Conservation (phyloP, 495 filamentous ascomycete genomes). For the Penicillium crystallinum region DNA sequence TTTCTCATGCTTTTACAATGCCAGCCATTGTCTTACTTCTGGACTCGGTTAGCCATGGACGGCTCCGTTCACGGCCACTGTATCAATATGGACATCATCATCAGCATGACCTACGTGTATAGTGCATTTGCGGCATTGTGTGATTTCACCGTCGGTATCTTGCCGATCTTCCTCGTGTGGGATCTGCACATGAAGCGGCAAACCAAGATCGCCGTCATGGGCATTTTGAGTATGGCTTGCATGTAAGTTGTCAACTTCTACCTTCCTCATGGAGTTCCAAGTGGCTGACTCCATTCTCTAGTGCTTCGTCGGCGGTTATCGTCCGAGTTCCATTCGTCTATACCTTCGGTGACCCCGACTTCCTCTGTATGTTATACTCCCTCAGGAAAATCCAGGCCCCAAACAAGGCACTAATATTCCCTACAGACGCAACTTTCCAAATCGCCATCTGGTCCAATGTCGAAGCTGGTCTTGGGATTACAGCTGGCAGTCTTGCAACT, state of each 20-base stretch:
- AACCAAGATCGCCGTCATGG: constrained; percentile 35
- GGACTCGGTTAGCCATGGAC: constrained; percentile 28
- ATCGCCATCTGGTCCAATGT: constrained; percentile 44
- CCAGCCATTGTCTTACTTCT: constrained; percentile 38
- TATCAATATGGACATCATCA: constrained; percentile 31
- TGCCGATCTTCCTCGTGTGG: constrained; percentile 35
- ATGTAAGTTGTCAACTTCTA: constrained; percentile 23
- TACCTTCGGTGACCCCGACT: constrained; percentile 34
- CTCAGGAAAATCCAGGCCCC: not conserved
- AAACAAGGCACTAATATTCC: not conserved
- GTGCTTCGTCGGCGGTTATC: constrained; percentile 38
- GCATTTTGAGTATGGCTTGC: constrained; percentile 43
- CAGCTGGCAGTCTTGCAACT: constrained; percentile 43
- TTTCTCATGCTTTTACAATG: constrained; percentile 42
- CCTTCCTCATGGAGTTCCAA: not conserved
- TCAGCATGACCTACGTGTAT: constrained; percentile 40
- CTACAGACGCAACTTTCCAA: constrained; percentile 34
- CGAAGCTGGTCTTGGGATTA: constrained; percentile 43
- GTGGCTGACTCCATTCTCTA: constrained; percentile 6
- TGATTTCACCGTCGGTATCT: constrained; percentile 40
- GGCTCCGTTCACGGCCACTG: constrained; percentile 31
- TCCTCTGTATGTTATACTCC: constrained; percentile 30
- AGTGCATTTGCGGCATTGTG: constrained; percentile 36
- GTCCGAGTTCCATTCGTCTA: constrained; percentile 37
- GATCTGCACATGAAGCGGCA: constrained; percentile 35